Evolutionary conservation across 305 asterid species (phyloP), one percentile per base, ranked within the genome.

Genomic region (Caryopteris hybrid): DNA sequence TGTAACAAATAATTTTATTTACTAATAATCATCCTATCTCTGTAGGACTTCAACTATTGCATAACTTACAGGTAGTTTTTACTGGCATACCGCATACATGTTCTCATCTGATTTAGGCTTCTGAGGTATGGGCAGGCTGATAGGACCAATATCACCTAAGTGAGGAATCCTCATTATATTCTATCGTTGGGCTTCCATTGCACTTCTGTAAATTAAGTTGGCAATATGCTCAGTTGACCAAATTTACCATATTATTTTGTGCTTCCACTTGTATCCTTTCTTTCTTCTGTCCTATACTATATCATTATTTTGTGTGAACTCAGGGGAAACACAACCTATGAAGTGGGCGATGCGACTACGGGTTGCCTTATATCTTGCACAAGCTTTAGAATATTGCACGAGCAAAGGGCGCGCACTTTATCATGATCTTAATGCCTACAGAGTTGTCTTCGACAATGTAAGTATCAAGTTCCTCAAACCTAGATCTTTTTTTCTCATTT

Each of bases 271-370:
- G 21, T 20, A 22, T 56, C 43, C 58, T 34, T 42, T 54, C 10
- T 10, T 48, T 39, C 25, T 21, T 16, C 43, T 70, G 41, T 33
- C 46, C 41, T 21, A 33, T 39, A 14, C 21, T 25, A 10, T 53
- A 7, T 36, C 0, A 6, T 2, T 36, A 36, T 36, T 68, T 25
- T 58, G 16, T 73, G 42, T 56, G 66, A 61, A 63, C 66, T 69
- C 81, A 88, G 95, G 98, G 96, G 92, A 89, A 77, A 51, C 95
- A 43, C 97, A 92, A 58, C 97, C 97, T 2, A 92, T 92, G 98
- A 86, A 88, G 80, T 92, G 98, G 98, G 85, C 96, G 21, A 90
- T 92, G 96, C 87, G 98, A 72, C 82, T 92, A 77, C 83, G 98
- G 78, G 97, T 92, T 58, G 93, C 98, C 67, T 79, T 90, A 31